Evolutionary conservation across 2,329 filamentous ascomycete species (phyloP), one percentile per base, ranked within the genome.

Genomic region (Fusarium penzigii): DNA sequence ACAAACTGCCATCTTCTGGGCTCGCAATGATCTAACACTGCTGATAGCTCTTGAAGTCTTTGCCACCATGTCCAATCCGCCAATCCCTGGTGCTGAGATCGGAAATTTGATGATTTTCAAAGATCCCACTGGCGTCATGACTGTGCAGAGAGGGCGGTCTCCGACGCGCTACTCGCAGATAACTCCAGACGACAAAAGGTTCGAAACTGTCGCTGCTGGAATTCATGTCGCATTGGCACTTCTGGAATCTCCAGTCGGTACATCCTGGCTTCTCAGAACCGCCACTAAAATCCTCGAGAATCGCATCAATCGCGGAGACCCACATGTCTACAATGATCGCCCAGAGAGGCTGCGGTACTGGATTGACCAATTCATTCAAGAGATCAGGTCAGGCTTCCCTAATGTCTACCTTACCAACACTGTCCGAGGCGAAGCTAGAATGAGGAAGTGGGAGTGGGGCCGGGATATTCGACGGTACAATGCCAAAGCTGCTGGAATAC

Each of bases 341-440:
- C 39, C 39, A 13, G 39, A 41, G 39, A 16, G 39, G 17, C 39
- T 41, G 39, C 39, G 39, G 39, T 41, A 41, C 6, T 44, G 42
- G 42, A 16, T 44, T 44, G 42, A 44, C 17, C 25, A 34, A 36
- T 44, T 44, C 29, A 13, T 44, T 44, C 42, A 44, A 44, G 42
- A 44, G n/a, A 44, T 44, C n/a, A 32, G 42, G 25, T 44, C 42
- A 34, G 42, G 36, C 42, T 44, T 44, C 29, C 42, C 42, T 44
- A 34, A 44, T 44, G 42, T 44, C 42, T 44, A 44, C 42, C 42
- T 44, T 44, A 44, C 42, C 17, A 44, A 34, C 36, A 44, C 42
- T 6, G 42, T 44, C 14, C 29, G 25, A 6, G 42, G 42, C 29
- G 42, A 44, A 44, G 29, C 42, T n/a, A 44, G 42, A 34, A 44